phyloP scores from a whole-genome alignment of 2,329 filamentous ascomycete species.

The Scopulariopsis brevicaulis region DNA sequence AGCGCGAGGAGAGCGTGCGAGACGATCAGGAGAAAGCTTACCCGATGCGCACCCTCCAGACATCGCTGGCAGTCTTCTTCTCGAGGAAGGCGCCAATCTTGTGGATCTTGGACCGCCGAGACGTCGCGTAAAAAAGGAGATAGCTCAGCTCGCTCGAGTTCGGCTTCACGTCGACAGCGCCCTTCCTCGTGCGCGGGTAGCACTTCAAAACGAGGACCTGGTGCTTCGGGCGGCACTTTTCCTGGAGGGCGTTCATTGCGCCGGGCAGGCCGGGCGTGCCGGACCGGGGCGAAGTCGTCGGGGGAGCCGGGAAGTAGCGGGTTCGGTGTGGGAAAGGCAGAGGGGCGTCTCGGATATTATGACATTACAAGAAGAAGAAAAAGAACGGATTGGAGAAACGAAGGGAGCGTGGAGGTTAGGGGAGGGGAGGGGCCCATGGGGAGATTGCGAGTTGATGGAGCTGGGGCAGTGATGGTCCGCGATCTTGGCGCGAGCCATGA shows the following conservation, averaged over 20 bases:
- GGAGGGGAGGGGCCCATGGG: neutral
- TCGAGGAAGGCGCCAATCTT: conserved; percentile 94
- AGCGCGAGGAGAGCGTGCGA: neutral
- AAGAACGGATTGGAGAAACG: neutral
- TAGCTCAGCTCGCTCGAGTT: conserved; percentile 97
- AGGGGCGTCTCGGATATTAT: neutral
- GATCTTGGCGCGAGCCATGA: neutral
- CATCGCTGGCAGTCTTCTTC: conserved; percentile 85
- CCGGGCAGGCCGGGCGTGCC: conserved; percentile 9
- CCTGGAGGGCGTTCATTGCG: conserved; percentile 52
- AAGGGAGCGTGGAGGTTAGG: neutral
- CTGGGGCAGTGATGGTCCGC: neutral
- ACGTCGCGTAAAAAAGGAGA: conserved; percentile 91
- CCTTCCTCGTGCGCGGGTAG: conserved; percentile 88
- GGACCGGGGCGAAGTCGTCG: neutral
- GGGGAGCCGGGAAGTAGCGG: neutral
- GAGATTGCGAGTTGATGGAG: neutral
- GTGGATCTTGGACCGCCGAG: conserved; percentile 85
- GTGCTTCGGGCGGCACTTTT: conserved; percentile 80
- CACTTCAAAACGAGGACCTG: conserved; percentile 94
- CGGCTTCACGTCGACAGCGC: conserved; percentile 82
- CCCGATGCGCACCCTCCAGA: conserved; percentile 81
- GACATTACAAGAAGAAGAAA: neutral
- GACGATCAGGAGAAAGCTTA: conserved; percentile 26
- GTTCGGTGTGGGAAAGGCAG: neutral